phyloP scores from a whole-genome alignment of 2,329 filamentous ascomycete genomes.

The Lasiodiplodia gonubiensis region DNA sequence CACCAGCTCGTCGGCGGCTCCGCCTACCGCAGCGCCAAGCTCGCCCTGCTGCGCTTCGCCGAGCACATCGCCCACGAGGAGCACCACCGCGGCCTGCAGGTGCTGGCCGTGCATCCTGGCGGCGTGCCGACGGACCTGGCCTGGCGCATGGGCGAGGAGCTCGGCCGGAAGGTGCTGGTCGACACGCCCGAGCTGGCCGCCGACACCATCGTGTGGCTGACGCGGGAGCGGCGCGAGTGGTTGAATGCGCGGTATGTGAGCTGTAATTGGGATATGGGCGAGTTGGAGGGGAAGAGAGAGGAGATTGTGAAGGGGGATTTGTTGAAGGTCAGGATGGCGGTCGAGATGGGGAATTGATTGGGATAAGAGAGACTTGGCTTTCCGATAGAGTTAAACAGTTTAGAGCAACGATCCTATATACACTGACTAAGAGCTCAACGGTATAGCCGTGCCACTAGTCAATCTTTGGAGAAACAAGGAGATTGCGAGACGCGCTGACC shows the following conservation, averaged over 20 bases:
- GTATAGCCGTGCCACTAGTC: too few relatives aligned
- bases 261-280: conserved; percentile 56
- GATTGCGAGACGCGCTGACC: too few relatives aligned
- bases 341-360: conserved; percentile 4
- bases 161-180: conserved; percentile 2
- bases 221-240: conserved; percentile 52
- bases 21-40: conserved; percentile 57
- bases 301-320: conserved; percentile 46
- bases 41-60: conserved; percentile 57
- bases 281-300: conserved; percentile 49
- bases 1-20: conserved; percentile 6
- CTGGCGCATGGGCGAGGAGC: conserved; percentile 13
- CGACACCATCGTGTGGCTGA: conserved; percentile 39
- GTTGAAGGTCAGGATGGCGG: conserved; percentile 31
- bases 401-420: too few relatives aligned
- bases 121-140: conserved; percentile 36
- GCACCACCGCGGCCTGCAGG: conserved; percentile 29
- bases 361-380: too few relatives aligned
- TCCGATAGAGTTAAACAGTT: too few relatives aligned
- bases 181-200: conserved; percentile 24
- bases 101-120: conserved; percentile 39
- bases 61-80: conserved; percentile 56
- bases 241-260: conserved; percentile 53
- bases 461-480: too few relatives aligned
- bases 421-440: too few relatives aligned